phyloP scores from a whole-genome alignment of 805 yeast genomes.

The Candida tibetensis region DNA sequence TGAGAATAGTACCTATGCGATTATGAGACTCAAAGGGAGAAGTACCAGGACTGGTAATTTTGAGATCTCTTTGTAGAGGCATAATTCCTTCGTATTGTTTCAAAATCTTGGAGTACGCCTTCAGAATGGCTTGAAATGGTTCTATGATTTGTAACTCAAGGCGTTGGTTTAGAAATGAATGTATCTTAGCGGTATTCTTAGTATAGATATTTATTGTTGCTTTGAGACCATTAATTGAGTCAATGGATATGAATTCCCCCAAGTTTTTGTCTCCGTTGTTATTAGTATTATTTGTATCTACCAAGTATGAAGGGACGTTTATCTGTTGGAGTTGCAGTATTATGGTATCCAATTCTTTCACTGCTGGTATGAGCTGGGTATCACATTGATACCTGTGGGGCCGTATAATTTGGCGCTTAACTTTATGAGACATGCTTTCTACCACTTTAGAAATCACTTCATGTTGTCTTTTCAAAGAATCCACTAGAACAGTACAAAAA shows the following conservation, averaged over 20 bases:
- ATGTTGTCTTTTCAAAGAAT: conserved; percentile 15
- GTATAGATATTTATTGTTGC: conserved; percentile 26
- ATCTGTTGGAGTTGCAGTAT: conserved; percentile 22
- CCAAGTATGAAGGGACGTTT: conserved; percentile 26
- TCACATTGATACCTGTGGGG: conserved; percentile 3
- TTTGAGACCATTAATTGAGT: conserved; percentile 25
- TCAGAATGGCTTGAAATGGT: conserved; percentile 14
- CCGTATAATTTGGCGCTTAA: not conserved
- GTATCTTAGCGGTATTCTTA: conserved; percentile 22
- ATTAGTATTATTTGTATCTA: conserved; percentile 8
- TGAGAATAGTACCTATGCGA: conserved; percentile 21
- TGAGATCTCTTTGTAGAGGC: conserved; percentile 16
- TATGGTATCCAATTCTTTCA: conserved; percentile 23
- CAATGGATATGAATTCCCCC: conserved; percentile 34
- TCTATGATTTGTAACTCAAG: conserved; percentile 15
- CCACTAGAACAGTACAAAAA: conserved; percentile 14
- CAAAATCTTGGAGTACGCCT: conserved; percentile 11
- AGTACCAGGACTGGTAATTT: conserved; percentile 6
- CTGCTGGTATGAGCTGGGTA: conserved; percentile 18
- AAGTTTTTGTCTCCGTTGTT: conserved; percentile 12
- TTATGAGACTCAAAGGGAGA: conserved; percentile 15
- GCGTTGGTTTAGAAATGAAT: conserved; percentile 14
- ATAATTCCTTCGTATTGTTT: conserved; percentile 19
- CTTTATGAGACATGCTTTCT: conserved; percentile 8
- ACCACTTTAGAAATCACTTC: conserved; percentile 12